Evolutionary conservation across 441 rosid species (phyloP).

Genomic region (Metrosideros polymorpha): DNA sequence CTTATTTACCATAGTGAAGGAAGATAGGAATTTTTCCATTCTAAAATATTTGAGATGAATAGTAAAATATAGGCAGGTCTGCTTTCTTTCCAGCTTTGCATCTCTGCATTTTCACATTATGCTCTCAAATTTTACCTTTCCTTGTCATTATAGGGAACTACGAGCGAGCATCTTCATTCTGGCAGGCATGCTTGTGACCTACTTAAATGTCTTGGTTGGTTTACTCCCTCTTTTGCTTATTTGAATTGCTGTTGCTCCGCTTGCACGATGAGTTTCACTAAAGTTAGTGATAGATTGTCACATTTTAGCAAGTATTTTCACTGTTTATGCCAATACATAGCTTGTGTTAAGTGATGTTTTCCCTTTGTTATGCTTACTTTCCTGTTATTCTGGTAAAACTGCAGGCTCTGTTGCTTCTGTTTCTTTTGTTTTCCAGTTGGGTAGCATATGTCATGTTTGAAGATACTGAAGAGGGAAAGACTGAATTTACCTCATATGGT

Average conservation of each 20-base stretch:
- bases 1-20: neutral
- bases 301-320: neutral
- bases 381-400: conserved; percentile 17
- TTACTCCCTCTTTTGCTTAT: conserved; percentile 9
- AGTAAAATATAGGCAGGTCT: neutral
- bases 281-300: neutral
- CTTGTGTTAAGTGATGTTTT: neutral
- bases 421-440: conserved; percentile 93
- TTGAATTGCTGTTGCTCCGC: neutral
- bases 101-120: neutral
- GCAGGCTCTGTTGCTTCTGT: conserved; percentile 87
- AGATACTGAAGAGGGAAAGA: conserved; percentile 77
- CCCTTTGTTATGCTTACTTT: neutral
- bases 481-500: conserved; percentile 66
- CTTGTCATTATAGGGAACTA: conserved; percentile 45
- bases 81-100: conserved; percentile 4
- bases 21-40: neutral
- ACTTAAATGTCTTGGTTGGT: conserved; percentile 83
- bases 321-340: neutral
- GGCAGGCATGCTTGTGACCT: conserved; percentile 90
- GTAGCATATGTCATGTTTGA: conserved; percentile 93
- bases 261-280: neutral
- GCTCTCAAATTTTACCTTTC: neutral
- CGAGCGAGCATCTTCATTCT: conserved; percentile 53
- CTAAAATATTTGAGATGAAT: neutral